These are phyloP conservation scores for Rhodotorula taiwanensis DNA, from an alignment of 768 basidiomycete genomes.

Conservation along the genomic window DNA sequence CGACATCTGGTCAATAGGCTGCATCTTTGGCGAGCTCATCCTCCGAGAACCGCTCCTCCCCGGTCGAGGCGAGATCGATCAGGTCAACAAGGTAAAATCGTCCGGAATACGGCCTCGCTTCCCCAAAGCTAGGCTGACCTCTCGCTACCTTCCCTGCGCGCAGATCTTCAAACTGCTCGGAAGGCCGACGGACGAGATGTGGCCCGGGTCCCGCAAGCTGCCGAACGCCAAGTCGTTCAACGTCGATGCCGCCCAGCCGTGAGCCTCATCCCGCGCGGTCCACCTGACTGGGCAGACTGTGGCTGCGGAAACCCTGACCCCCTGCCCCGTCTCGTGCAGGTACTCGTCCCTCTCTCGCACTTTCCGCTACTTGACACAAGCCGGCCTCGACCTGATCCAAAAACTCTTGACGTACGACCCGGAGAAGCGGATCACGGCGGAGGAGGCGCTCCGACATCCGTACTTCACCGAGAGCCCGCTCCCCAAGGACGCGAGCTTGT, in stretches of 20 bases:
- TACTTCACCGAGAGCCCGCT: conserved; percentile 79
- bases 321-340: conserved; percentile 34
- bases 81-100: conserved; percentile 76
- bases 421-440: conserved; percentile 72
- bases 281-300: too few species aligned
- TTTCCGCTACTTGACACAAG: conserved; percentile 73
- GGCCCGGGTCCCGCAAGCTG: conserved; percentile 75
- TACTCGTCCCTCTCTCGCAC: conserved; percentile 61
- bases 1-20: conserved; percentile 98
- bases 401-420: conserved; percentile 85
- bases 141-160: too few species aligned
- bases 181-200: conserved; percentile 74
- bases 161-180: conserved; percentile 88
- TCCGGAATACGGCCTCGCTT: too few species aligned
- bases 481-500: conserved; percentile 92
- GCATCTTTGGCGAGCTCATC: conserved; percentile 94
- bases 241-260: conserved; percentile 44
- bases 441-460: conserved; percentile 80
- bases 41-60: conserved; percentile 95
- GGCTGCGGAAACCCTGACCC: too few species aligned
- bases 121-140: too few species aligned
- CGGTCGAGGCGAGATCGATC: conserved; percentile 88
- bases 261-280: background rate
- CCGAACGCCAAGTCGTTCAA: conserved; percentile 74
- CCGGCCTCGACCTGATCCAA: conserved; percentile 77